Base-by-base conservation (phyloP, 129 eudicot species). In the Gnaphalium uliginosum region DNA sequence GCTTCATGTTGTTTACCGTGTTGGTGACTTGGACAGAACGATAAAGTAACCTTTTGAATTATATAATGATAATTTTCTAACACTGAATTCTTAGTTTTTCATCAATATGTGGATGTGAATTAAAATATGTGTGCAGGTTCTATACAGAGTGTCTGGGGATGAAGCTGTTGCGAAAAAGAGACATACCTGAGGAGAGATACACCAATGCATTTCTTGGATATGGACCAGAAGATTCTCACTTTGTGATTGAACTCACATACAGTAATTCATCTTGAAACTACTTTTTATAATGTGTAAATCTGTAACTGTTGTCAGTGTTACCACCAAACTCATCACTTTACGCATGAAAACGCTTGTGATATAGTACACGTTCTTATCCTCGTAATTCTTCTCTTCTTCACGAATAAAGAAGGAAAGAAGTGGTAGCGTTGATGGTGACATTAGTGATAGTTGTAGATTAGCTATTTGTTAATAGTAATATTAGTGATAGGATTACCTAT, bases 1-100 rank as follows among this genome's bases (percentile, higher is more conserved):
- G 96, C 97, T 95, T 51, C 99, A 95, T 84, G 99, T 91, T 86
- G 99, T 95, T 66, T 95, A 91, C 61, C 97, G 99, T 71, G 99
- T 95, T 62, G 99, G 99, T 26, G 96, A 95, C 78, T 35, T 95
- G 85, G 99, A 95, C 82, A 88, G 92, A 76, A 95, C 99, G 66
- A 95, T 95, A 85, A 95, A 95, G 99, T 95, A 95, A 62, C 72
- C 24, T 56, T 39, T 67, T 76, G 10, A 68, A 37, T 60, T 30
- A 11, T 61, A 15, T 43, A 32, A 76, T 62, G n/a, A 27, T 72
- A 71, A 33, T 14, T 46, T 59, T 60, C 35, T 26, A 29, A 56
- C 19, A 13, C 19, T 59, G 9, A 11, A 29, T 58, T 75, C 33
- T 58, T 18, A 8, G 24, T 6, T 7, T 23, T 24, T 72, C 21